These are phyloP conservation scores for Colletotrichum truncatum DNA, from an alignment of 2,329 filamentous ascomycete genomes.

Conservation along the genomic window DNA sequence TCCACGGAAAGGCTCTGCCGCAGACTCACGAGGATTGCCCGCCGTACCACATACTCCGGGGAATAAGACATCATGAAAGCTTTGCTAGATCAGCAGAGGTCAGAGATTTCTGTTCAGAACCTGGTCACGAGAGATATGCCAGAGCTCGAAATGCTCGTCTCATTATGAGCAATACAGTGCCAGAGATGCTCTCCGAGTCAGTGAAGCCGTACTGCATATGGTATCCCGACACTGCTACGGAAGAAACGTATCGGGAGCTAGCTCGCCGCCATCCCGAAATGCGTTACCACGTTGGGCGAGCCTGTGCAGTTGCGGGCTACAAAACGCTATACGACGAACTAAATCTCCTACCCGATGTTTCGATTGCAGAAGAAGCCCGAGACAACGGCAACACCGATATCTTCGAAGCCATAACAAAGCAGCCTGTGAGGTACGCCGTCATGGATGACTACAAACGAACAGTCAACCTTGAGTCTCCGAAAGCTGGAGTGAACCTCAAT, in stretches of 20 bases:
- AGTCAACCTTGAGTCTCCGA: slow-evolving; percentile 23
- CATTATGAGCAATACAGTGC: slow-evolving; percentile 47
- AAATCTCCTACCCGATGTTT: slow-evolving; percentile 46
- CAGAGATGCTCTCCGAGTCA: slow-evolving; percentile 33
- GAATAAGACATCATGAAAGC: neutral
- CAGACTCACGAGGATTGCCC: neutral
- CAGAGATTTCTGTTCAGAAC: neutral
- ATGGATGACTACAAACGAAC: slow-evolving; percentile 47
- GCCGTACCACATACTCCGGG: neutral
- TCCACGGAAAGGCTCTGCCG: neutral
- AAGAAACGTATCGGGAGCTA: slow-evolving; percentile 47
- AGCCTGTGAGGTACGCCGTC: slow-evolving; percentile 37
- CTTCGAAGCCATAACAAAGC: slow-evolving; percentile 41
- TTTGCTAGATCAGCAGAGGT: neutral
- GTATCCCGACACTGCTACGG: slow-evolving; percentile 45
- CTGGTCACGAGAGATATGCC: neutral
- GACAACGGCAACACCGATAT: slow-evolving; percentile 40
- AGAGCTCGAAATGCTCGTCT: slow-evolving; percentile 41
- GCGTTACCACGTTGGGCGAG: slow-evolving; percentile 48
- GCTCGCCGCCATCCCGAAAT: slow-evolving; percentile 40
- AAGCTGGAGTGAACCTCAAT: slow-evolving; percentile 38
- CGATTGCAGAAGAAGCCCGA: slow-evolving; percentile 50
- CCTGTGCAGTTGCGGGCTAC: slow-evolving; percentile 50
- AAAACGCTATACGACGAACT: slow-evolving; percentile 45
- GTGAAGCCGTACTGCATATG: slow-evolving; percentile 51